Evolutionary conservation across 805 yeast species (phyloP).

Genomic region (Candida gorgasii): DNA sequence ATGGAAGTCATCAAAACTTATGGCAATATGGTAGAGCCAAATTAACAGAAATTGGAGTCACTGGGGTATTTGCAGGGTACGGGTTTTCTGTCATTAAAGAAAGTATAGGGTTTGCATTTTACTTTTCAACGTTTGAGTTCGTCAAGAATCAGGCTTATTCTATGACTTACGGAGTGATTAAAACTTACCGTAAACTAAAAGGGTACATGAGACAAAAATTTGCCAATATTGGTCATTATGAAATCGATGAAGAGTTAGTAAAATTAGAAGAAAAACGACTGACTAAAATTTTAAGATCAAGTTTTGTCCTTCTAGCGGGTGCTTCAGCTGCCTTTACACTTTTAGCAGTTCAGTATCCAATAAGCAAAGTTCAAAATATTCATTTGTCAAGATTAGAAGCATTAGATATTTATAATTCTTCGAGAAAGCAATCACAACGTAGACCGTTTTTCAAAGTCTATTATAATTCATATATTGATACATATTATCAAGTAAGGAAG

Average conservation of each 20-base stretch:
- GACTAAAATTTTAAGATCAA: slow-evolving; percentile 58
- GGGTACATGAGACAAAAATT: slow-evolving; percentile 18
- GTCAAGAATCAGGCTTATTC: slow-evolving; percentile 69
- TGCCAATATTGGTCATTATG: slow-evolving; percentile 18
- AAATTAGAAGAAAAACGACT: slow-evolving; percentile 35
- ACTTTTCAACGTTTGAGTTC: slow-evolving; percentile 77
- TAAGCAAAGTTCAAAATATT: slow-evolving; percentile 74
- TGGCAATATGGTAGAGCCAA: slow-evolving; percentile 77
- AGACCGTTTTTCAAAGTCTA: slow-evolving; percentile 52
- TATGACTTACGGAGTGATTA: slow-evolving; percentile 45
- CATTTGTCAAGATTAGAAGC: slow-evolving; percentile 81
- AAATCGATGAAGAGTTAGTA: slow-evolving; percentile 23
- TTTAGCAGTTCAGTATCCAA: slow-evolving; percentile 80
- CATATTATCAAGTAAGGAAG: slow-evolving; percentile 59
- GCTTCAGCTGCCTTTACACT: slow-evolving; percentile 80
- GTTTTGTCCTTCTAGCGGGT: slow-evolving; percentile 79
- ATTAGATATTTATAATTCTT: slow-evolving; percentile 59
- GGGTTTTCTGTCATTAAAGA: slow-evolving; percentile 78
- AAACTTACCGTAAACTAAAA: slow-evolving; percentile 45
- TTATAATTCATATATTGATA: slow-evolving; percentile 74
- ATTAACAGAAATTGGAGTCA: slow-evolving; percentile 68
- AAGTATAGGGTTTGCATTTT: slow-evolving; percentile 77
- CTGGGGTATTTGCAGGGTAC: slow-evolving; percentile 90
- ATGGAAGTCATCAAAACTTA: slow-evolving; percentile 64
- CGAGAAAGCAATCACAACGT: slow-evolving; percentile 20